Conservation (phyloP, 169 alveolate genomes). For the Neospora caninum region DNA sequence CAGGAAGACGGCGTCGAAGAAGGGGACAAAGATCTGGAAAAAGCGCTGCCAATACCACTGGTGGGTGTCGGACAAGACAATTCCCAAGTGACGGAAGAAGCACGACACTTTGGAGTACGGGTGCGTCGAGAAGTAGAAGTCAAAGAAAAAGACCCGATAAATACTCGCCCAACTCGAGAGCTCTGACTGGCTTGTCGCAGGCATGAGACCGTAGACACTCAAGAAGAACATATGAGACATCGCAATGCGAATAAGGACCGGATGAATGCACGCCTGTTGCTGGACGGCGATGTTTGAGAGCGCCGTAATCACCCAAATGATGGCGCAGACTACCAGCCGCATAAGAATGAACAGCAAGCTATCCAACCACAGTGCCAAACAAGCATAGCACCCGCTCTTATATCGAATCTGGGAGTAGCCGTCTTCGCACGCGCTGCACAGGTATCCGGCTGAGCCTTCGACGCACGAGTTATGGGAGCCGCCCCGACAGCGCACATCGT, state of each 20-base stretch:
- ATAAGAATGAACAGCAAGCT: conserved; percentile 21
- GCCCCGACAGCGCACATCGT: conserved; percentile 67
- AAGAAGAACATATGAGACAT: conserved; percentile 59
- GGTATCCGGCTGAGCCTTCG: conserved; percentile 68
- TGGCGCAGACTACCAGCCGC: conserved; percentile 56
- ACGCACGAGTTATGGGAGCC: conserved; percentile 64
- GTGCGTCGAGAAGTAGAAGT: conserved; percentile 23
- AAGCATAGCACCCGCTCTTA: conserved; percentile 53
- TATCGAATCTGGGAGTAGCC: conserved; percentile 53
- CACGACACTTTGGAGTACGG: conserved; percentile 60
- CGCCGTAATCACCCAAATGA: conserved; percentile 62
- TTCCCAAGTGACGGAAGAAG: conserved; percentile 47
- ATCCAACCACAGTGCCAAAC: conserved; percentile 55
- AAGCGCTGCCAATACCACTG: conserved; percentile 65
- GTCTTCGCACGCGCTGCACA: conserved; percentile 67
- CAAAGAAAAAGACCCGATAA: conserved; percentile 49
- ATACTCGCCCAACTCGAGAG: conserved; percentile 52
- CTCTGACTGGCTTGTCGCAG: conserved; percentile 58
- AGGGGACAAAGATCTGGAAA: conserved; percentile 66
- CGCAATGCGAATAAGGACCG: conserved; percentile 65
- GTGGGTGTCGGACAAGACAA: conserved; percentile 40
- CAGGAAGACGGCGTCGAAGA: conserved; percentile 50
- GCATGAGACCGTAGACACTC: conserved; percentile 63
- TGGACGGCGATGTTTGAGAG: conserved; percentile 55
- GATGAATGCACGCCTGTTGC: conserved; percentile 62